Evolutionary conservation across 2,329 filamentous ascomycete species (phyloP).

Genomic region (Aspergillus alliaceus): DNA sequence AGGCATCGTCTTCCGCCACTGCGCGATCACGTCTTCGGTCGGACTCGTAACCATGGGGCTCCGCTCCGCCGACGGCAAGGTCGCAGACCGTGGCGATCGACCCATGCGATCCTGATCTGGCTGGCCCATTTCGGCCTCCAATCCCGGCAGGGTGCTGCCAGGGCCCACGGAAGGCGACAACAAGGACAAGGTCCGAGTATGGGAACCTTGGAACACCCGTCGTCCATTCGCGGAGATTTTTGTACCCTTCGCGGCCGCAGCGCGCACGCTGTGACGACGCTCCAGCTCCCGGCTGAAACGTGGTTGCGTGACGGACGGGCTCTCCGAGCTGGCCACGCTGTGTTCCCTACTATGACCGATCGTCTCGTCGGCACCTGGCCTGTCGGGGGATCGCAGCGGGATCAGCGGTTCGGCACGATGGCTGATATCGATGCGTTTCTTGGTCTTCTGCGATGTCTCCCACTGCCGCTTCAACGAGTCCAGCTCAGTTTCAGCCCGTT

Average conservation of each 20-base stretch:
- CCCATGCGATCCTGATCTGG: slow-evolving; percentile 30
- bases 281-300: slow-evolving; percentile 63
- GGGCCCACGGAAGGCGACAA: slow-evolving; percentile 61
- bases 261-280: slow-evolving; percentile 67
- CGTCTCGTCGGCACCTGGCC: slow-evolving; percentile 10
- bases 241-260: slow-evolving; percentile 36
- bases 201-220: slow-evolving; percentile 67
- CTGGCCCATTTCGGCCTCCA: slow-evolving; percentile 15
- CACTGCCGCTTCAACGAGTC: slow-evolving; percentile 78
- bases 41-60: slow-evolving; percentile 20
- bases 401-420: slow-evolving; percentile 61
- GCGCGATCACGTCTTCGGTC: slow-evolving; percentile 37
- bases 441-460: slow-evolving; percentile 72
- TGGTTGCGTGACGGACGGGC: slow-evolving; percentile 29
- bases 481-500: slow-evolving; percentile 76
- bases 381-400: slow-evolving; percentile 48
- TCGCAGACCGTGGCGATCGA: slow-evolving; percentile 40
- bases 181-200: slow-evolving; percentile 72
- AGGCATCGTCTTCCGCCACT: slow-evolving; percentile 45
- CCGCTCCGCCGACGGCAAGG: slow-evolving; percentile 43
- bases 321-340: slow-evolving; percentile 27
- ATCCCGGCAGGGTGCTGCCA: slow-evolving; percentile 17
- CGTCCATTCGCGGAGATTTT: slow-evolving; percentile 46
- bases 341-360: slow-evolving; percentile 25
- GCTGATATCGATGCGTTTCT: slow-evolving; percentile 68